These are phyloP conservation scores for Lagenaria siceraria DNA, from an alignment of 306 rosid genomes.

Conservation along the genomic window DNA sequence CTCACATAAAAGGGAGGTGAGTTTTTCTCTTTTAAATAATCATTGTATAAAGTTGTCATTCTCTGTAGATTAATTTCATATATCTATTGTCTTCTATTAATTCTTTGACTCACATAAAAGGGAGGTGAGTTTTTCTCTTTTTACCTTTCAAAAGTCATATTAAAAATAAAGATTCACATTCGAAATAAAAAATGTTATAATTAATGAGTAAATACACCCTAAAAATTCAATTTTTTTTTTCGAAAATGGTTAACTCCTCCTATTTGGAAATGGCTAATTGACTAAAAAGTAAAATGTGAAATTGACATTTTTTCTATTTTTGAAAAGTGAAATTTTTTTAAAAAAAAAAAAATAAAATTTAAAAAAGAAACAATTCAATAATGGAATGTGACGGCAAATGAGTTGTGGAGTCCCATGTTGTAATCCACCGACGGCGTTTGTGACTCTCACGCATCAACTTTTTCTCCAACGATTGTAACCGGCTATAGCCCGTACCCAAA, in stretches of 20 bases:
- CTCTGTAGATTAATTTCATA: too few species aligned
- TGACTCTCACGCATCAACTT: neutral
- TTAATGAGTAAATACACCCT: neutral
- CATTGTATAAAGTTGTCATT: neutral
- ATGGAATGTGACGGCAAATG: neutral
- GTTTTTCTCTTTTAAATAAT: too few species aligned
- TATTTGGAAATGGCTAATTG: neutral
- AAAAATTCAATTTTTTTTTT: neutral
- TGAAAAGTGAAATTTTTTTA: neutral
- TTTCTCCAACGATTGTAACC: neutral
- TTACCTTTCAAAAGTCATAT: too few species aligned
- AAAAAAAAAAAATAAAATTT: neutral
- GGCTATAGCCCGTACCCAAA: neutral
- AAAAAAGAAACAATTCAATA: neutral
- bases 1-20: too few species aligned
- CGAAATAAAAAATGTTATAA: too few species aligned
- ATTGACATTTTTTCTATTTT: neutral
- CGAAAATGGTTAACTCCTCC: neutral
- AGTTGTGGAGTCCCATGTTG: constrained; percentile 7
- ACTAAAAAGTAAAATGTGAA: neutral
- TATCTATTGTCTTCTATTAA: too few species aligned
- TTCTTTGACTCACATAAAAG: too few species aligned
- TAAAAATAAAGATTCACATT: too few species aligned
- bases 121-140: too few species aligned
- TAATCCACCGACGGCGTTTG: constrained; percentile 7